phyloP scores from a whole-genome alignment of 495 filamentous ascomycete genomes.

The Aspergillus coremiiformis region DNA sequence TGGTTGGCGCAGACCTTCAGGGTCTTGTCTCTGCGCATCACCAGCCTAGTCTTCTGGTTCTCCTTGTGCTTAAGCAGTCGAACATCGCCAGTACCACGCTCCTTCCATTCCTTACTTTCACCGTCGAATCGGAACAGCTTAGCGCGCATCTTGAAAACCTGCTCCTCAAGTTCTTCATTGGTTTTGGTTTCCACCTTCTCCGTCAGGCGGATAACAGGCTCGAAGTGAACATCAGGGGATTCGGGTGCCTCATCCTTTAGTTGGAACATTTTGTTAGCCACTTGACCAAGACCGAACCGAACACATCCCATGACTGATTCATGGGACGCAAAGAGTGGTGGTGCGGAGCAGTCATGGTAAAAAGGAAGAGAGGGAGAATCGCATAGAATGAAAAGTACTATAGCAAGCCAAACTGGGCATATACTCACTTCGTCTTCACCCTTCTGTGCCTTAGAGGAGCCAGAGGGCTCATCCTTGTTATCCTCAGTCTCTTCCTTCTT shows the following conservation, averaged over 20 bases:
- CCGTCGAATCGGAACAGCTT: conserved; percentile 98
- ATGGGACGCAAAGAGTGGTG: background rate
- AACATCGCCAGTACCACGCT: conserved; percentile 95
- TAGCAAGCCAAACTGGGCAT: background rate
- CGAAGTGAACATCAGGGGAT: conserved; percentile 90
- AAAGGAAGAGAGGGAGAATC: background rate
- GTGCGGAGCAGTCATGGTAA: background rate
- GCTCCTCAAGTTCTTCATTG: conserved; percentile 96
- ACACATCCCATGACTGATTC: background rate
- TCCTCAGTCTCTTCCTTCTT: conserved; percentile 78
- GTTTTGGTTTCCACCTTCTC: conserved; percentile 96
- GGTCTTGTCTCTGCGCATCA: conserved; percentile 99
- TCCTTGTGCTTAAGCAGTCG: conserved; percentile 96
- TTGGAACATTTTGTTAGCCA: background rate
- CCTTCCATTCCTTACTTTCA: conserved; percentile 93
- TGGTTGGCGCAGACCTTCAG: conserved; percentile 99
- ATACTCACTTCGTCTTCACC: conserved; percentile 44
- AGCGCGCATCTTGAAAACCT: conserved; percentile 97
- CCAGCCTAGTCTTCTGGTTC: conserved; percentile 92
- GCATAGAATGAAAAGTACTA: background rate
- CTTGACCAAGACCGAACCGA: background rate
- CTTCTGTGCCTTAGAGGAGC: conserved; percentile 79
- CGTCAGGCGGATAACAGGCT: conserved; percentile 88
- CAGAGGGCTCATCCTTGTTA: conserved; percentile 69
- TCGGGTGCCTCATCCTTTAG: conserved; percentile 61